Evolutionary conservation across 2,329 filamentous ascomycete genomes (phyloP), one percentile per base, ranked within the genome.

Genomic region (Triangularia setosa): DNA sequence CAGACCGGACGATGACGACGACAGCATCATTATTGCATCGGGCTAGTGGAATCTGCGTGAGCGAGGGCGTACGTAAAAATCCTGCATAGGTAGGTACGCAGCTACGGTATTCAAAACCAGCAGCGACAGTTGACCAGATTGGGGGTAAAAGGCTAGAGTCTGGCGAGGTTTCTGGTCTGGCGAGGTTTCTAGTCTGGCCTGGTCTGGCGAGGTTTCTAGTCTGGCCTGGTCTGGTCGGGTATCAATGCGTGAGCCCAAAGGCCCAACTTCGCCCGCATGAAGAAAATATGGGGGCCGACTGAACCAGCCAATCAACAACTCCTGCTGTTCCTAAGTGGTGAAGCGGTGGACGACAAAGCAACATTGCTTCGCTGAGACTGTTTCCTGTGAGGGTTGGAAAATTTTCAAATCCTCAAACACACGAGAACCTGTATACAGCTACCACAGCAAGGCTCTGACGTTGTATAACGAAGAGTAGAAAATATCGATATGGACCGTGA

Each of bases 181-280:
- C 33, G 40, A 48, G 40, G n/a, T 48, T 48, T 48, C 40, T 21
- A 14, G 33, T 40, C 14, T 40, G n/a, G n/a, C n/a, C n/a, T n/a
- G n/a, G 67, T 66, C 64, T 65, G 64, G 44, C 33, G 40, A 48
- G 40, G n/a, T 48, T 48, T 48, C 40, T 21, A 14, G 33, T 40
- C 14, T 40, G n/a, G n/a, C n/a, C n/a, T n/a, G 40, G 40, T 21
- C 40, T 71, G 64, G 75, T 81, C 78, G 79, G 79, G 79, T 78
- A 80, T 73, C 76, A 75, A 81, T 79, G 79, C 79, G 74, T 77
- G 40, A 60, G 40, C 58, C 58, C 52, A 63, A 76, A 48, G 35
- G 77, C 78, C 73, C 75, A 76, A 73, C 67, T 68, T 65, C 61
- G 62, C 61, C 65, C 64, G 64, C 54, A 65, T 44, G 40, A 48